phyloP scores from a whole-genome alignment of 2,329 filamentous ascomycete genomes.

The Fusarium sulawesiense region DNA sequence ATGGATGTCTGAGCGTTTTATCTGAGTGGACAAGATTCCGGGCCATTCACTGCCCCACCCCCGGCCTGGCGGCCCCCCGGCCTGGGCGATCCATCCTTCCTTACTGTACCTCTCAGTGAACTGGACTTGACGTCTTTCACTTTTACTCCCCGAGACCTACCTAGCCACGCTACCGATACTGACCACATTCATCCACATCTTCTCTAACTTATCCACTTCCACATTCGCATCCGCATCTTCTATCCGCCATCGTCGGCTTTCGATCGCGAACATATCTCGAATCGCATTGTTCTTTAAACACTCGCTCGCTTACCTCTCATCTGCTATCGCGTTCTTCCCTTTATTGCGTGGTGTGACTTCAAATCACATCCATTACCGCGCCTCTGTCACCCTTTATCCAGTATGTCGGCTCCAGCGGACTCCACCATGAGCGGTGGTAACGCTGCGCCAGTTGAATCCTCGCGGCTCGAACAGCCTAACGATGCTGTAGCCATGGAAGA shows the following conservation, averaged over 20 bases:
- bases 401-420: constrained; percentile 51
- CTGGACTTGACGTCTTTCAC: constrained; percentile 50
- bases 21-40: constrained; percentile 40
- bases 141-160: constrained; percentile 45
- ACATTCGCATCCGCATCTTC: constrained; percentile 36
- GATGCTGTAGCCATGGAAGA: constrained; percentile 55
- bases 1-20: constrained; percentile 40
- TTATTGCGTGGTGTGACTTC: constrained; percentile 44
- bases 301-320: constrained; percentile 29
- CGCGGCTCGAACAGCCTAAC: constrained; percentile 50
- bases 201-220: constrained; percentile 19
- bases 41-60: constrained; percentile 43
- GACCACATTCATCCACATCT: constrained; percentile 33
- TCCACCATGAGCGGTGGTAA: constrained; percentile 50
- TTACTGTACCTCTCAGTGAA: constrained; percentile 32
- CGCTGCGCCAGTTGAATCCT: constrained; percentile 43
- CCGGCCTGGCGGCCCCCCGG: constrained; percentile 45
- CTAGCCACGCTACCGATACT: constrained; percentile 37
- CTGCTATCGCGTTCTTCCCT: constrained; percentile 20
- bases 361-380: constrained; percentile 39
- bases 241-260: constrained; percentile 20
- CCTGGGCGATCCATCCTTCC: constrained; percentile 42
- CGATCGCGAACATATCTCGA: constrained; percentile 16
- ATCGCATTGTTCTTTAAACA: constrained; percentile 33
- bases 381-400: constrained; percentile 31